These are phyloP conservation scores for Ramularia collo-cygni DNA, from an alignment of 2,329 filamentous ascomycete species.

Conservation along the genomic window DNA sequence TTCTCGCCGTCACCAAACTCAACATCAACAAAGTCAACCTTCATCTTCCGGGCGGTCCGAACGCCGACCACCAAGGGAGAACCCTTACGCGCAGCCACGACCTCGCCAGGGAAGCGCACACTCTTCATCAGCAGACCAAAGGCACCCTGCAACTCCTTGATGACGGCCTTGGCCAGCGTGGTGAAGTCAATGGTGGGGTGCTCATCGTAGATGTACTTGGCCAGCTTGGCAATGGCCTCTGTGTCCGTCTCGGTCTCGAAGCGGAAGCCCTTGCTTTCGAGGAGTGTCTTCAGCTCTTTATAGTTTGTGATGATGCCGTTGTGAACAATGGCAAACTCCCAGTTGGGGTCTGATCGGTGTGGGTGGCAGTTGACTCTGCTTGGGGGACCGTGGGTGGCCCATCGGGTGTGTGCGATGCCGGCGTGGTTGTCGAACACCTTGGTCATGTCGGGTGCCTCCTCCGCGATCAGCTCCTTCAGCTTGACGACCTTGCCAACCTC, in stretches of 20 bases:
- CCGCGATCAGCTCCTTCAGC: conserved; percentile 85
- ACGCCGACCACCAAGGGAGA: conserved; percentile 96
- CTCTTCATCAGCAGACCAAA: conserved; percentile 98
- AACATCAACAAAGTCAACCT: conserved; percentile 99
- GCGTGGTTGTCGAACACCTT: conserved; percentile 97
- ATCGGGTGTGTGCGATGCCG: conserved; percentile 97
- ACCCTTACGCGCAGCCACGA: conserved; percentile 96
- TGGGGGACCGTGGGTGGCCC: conserved; percentile 94
- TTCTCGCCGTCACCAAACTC: conserved; percentile 85
- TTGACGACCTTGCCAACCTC: conserved; percentile 99
- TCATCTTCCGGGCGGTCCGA: conserved; percentile 97
- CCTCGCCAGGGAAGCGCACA: conserved; percentile 95
- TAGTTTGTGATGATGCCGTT: conserved; percentile 99
- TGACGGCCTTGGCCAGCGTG: conserved; percentile 92
- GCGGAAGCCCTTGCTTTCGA: conserved; percentile 90
- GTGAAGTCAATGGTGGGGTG: conserved; percentile 94
- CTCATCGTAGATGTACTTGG: conserved; percentile 95
- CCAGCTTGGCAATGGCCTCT: conserved; percentile 97
- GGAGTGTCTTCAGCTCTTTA: conserved; percentile 94
- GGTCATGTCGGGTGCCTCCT: conserved; percentile 72
- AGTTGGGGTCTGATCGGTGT: conserved; percentile 90
- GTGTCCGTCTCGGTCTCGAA: conserved; percentile 99
- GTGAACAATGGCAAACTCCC: conserved; percentile 97
- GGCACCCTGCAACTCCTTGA: conserved; percentile 95
- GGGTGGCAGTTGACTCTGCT: conserved; percentile 96